These are phyloP conservation scores for Globisporangium nagaii DNA, from an alignment of 352 stramenopile genomes.

Conservation along the genomic window DNA sequence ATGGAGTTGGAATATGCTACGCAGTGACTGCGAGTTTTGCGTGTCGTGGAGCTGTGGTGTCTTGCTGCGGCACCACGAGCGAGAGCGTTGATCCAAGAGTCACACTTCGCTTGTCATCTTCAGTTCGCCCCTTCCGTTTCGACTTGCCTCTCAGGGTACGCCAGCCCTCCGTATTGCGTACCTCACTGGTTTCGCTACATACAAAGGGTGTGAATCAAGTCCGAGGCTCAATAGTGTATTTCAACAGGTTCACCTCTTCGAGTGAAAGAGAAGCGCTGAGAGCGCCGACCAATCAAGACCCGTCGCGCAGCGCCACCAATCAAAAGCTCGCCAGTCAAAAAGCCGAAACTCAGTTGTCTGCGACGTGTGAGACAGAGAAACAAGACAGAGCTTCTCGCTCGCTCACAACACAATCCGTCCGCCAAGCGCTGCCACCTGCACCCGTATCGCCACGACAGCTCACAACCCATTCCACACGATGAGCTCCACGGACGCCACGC, in stretches of 20 bases:
- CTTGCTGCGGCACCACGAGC: too few relatives aligned
- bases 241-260: background rate
- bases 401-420: conserved; percentile 5
- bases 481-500: conserved; percentile 14
- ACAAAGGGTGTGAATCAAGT: too few relatives aligned
- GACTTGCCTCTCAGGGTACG: too few relatives aligned
- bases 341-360: background rate
- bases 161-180: conserved; percentile 2
- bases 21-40: too few relatives aligned
- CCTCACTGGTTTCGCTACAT: background rate
- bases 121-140: too few relatives aligned
- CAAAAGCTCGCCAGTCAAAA: conserved; percentile 5
- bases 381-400: background rate
- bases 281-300: background rate
- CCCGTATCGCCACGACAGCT: too few relatives aligned
- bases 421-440: too few relatives aligned
- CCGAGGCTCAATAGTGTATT: background rate
- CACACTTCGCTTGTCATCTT: too few relatives aligned
- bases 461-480: conserved; percentile 14
- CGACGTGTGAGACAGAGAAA: conserved; percentile 8
- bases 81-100: too few relatives aligned
- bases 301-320: conserved; percentile 1
- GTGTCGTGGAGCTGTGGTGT: too few relatives aligned
- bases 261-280: background rate
- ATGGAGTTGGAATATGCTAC: too few relatives aligned